A percentile compares a stretch with the other conserved stretches of the same genome.
Evolutionary conservation across 2,329 filamentous ascomycete species (phyloP).

Genomic region (Stachybotrys chartarum): DNA sequence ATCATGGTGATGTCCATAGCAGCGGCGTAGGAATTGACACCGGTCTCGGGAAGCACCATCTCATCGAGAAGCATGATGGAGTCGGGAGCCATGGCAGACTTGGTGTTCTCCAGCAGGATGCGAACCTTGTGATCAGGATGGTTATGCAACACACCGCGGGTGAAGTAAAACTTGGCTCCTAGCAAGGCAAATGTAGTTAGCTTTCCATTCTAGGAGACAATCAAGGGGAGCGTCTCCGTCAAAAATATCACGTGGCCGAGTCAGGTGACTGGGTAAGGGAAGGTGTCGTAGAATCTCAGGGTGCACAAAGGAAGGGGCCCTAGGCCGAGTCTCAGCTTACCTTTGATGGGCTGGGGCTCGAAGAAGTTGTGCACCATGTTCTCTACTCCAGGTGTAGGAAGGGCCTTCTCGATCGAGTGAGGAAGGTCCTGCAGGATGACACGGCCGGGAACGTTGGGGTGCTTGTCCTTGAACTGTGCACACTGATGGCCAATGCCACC

Average conservation of each 20-base stretch:
- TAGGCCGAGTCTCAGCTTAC: not conserved
- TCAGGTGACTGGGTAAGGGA: too few relatives aligned
- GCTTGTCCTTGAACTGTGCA: slow-evolving; percentile 11
- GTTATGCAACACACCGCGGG: slow-evolving; percentile 10
- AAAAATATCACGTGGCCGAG: not conserved
- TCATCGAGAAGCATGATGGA: slow-evolving; percentile 10
- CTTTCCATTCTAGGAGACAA: not conserved
- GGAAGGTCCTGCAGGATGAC: slow-evolving; percentile 17
- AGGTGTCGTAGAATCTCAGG: too few relatives aligned
- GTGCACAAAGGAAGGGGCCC: too few relatives aligned
- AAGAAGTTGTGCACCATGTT: slow-evolving; percentile 19
- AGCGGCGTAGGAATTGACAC: slow-evolving; percentile 3
- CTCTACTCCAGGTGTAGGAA: slow-evolving; percentile 12
- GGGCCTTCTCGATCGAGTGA: slow-evolving; percentile 11
- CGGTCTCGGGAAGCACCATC: slow-evolving; percentile 6
- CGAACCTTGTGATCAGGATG: slow-evolving; percentile 8
- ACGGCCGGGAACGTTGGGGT: slow-evolving; percentile 9
- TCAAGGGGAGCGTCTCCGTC: too few relatives aligned
- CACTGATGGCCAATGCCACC: slow-evolving; percentile 16
- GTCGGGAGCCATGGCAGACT: slow-evolving; percentile 7
- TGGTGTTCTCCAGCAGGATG: slow-evolving; percentile 7
- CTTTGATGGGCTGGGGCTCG: slow-evolving; percentile 3
- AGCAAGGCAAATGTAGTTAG: not conserved
- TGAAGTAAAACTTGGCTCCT: slow-evolving; percentile 8
- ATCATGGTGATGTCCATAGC: slow-evolving; percentile 11